Evolutionary conservation across 2,329 filamentous ascomycete genomes (phyloP), one percentile per base, ranked within the genome.

Genomic region (Pestalotiopsis sp.): DNA sequence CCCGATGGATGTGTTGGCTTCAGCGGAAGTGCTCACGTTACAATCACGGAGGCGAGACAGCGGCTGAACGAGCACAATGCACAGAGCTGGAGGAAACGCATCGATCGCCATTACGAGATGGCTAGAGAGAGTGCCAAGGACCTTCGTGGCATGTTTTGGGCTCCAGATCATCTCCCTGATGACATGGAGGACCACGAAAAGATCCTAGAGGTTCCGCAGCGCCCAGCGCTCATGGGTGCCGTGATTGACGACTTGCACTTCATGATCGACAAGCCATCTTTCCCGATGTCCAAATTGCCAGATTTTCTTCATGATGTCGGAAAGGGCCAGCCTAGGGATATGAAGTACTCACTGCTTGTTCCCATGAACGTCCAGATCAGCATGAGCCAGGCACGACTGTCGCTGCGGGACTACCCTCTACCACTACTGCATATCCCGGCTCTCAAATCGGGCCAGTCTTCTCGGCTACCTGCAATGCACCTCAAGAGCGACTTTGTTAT

Each of bases 281-380:
- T 99, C 77, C 92, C 94, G 0, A 83, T 97, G 69, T 85, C 89
- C 2, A 91, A 97, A 13, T 89, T 95, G 67, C 93, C 95, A 0
- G 88, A 92, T 17, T 99, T 97, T 77, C 83, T 99, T 31, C 88
- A 98, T 77, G 89, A 90, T 62, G 91, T 98, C 68, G 96, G 96
- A n/a, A 99, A 99, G 82, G 96, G 96, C 1, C 97, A 99, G 90
- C 96, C 96, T 1, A 86, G 90, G 71, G 91, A 97, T 75, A 99
- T 94, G 88, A 85, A 95, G 76, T 99, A 98, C 78, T 91, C 94
- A 11, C 85, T 99, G 23, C 86, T 99, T 20, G 85, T 99, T 12
- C 97, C 96, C 0, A 94, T 98, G 91, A 93, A 92, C 78, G 86
- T 99, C 2, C 91, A 94, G 72, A 87, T 99, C 71, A 93, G 93